Base-by-base conservation (phyloP, 345 rosid species). In the Combretum micranthum region DNA sequence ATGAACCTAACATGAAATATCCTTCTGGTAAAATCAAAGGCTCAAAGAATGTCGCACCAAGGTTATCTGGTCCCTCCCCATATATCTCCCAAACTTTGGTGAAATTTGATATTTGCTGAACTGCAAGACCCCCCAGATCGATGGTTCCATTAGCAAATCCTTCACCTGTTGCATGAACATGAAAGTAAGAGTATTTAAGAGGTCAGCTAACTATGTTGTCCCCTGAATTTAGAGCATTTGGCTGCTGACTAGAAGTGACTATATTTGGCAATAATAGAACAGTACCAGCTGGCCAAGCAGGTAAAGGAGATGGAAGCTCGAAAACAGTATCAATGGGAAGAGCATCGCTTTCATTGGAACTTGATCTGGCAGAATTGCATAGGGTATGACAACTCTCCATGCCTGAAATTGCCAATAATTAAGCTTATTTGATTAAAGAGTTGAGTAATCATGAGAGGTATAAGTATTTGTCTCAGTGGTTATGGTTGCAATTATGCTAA, bases 271-370 rank as follows among this genome's bases (percentile, higher is more conserved):
- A 5, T 32, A 32, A 32, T 32, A 32, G 39, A 10, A 48, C 37
- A 48, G 22, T 60, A 80, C 90, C 85, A 61, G 68, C 71, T 37
- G 86, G 67, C 64, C 77, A 84, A 48, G 67, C 56, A 19, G 86
- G 93, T 52, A 85, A 37, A 1, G 90, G 78, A 54, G 88, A 63
- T 0, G 96, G 63, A n/a, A 83, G 77, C 63, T 69, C 76, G 78
- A 85, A 85, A 45, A 72, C 5, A 49, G 79, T 69, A 3, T 76
- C 80, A 16, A 81, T 75, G 1, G 92, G 85, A 56, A 73, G 64
- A 52, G 75, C 61, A 55, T 59, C 48, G 43, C 13, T 56, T 61
- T 62, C 75, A 15, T 75, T 64, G 37, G 65, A 67, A 61, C 43
- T 60, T 52, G 56, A 52, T 21, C 50, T 66, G 22, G 53, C 13